Evolutionary conservation across 78 protist species (phyloP).

Genomic region (Pelomyxa schiedti): DNA sequence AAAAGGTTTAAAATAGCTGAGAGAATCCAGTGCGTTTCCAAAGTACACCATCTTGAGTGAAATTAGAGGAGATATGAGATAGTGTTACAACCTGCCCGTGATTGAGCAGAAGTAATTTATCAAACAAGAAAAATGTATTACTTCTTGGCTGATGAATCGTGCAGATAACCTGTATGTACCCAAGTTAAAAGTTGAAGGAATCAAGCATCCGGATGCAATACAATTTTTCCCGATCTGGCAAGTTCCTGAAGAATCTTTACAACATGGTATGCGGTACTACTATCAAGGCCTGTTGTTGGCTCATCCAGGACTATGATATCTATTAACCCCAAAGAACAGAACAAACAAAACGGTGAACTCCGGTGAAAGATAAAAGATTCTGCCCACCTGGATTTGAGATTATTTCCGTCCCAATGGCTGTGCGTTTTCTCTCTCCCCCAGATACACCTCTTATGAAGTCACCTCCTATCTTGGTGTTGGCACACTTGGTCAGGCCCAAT

Average conservation of each 20-base stretch:
- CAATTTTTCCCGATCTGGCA: slow-evolving; percentile 30
- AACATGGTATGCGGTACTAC: slow-evolving; percentile 34
- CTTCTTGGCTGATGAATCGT: slow-evolving; percentile 61
- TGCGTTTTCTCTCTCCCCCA: slow-evolving; percentile 51
- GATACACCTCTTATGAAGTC: slow-evolving; percentile 20
- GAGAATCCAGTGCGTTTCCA: no score
- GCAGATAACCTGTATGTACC: not conserved
- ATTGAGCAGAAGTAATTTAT: slow-evolving; percentile 35
- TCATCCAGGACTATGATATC: slow-evolving; percentile 60
- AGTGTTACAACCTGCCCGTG: slow-evolving; percentile 25
- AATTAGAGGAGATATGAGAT: no score
- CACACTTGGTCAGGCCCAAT: slow-evolving; percentile 10
- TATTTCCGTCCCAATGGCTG: slow-evolving; percentile 17
- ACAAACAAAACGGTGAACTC: no score
- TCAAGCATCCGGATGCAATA: not conserved
- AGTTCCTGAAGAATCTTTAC: slow-evolving; percentile 34
- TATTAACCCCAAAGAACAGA: no score
- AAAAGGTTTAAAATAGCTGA: no score
- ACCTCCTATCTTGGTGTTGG: slow-evolving; percentile 16
- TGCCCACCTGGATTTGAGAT: slow-evolving; percentile 20
- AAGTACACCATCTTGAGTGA: no score
- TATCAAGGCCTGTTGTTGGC: slow-evolving; percentile 65
- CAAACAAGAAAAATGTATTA: slow-evolving; percentile 17
- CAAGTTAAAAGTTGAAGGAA: not conserved
- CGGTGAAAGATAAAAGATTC: no score